phyloP scores from a whole-genome alignment of 441 rosid species.

The Sinapis alba region DNA sequence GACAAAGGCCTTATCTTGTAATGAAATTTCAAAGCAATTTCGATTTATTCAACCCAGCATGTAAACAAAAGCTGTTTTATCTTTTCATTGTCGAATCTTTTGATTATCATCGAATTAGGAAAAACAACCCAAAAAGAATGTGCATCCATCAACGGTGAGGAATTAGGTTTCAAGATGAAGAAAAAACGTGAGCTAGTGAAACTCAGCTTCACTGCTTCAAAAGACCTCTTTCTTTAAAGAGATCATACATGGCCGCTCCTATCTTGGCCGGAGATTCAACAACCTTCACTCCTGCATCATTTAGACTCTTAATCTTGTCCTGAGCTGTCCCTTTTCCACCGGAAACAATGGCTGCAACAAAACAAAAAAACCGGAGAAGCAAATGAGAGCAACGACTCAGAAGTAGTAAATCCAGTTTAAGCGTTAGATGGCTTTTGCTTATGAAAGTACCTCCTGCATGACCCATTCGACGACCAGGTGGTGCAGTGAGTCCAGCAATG shows the following conservation, averaged over 20 bases:
- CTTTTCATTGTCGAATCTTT: slow-evolving; percentile 19
- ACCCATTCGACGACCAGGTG: slow-evolving; percentile 99
- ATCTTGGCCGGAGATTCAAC: slow-evolving; percentile 97
- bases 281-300: slow-evolving; percentile 90
- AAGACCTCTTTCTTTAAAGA: slow-evolving; percentile 83
- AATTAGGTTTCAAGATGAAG: slow-evolving; percentile 14
- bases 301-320: slow-evolving; percentile 79
- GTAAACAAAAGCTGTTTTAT: neutral
- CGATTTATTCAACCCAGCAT: neutral
- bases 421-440: neutral
- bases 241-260: slow-evolving; percentile 77
- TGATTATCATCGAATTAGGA: slow-evolving; percentile 20
- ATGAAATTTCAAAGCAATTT: neutral
- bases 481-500: slow-evolving; percentile 98
- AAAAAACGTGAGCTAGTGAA: slow-evolving; percentile 22
- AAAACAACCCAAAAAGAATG: slow-evolving; percentile 36
- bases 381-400: slow-evolving; percentile 8
- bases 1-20: neutral
- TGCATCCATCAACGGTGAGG: slow-evolving; percentile 30
- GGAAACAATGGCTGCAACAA: slow-evolving; percentile 78
- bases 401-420: neutral
- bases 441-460: slow-evolving; percentile 91
- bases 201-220: slow-evolving; percentile 44
- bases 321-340: slow-evolving; percentile 99
- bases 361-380: neutral